A percentile compares a stretch with the other conserved stretches of the same genome.
Conservation (phyloP, 1,284 basidiomycete species). For the Cutaneotrichosporon sp. region DNA sequence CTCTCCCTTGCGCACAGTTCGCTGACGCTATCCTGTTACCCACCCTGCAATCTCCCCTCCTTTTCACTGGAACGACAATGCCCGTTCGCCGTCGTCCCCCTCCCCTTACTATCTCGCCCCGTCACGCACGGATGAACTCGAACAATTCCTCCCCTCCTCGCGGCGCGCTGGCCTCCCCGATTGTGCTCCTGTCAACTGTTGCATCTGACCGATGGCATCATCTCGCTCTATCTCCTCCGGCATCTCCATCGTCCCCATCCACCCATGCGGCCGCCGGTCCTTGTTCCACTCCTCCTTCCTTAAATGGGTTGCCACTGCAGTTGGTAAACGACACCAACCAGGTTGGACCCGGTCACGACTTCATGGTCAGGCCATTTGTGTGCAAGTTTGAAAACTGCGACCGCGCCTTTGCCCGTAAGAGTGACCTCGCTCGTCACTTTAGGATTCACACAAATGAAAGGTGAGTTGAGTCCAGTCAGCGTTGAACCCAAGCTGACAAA, state of each 20-base stretch:
- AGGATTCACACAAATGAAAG: slow-evolving; percentile 51
- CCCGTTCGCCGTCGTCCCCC: background rate
- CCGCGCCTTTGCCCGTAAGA: slow-evolving; percentile 52
- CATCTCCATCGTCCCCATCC: background rate
- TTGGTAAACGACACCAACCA: slow-evolving; percentile 45
- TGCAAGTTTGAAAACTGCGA: slow-evolving; percentile 47
- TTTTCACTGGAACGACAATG: too few relatives aligned
- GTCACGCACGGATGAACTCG: background rate
- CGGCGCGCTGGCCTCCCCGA: slow-evolving; percentile 4
- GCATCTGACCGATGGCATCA: background rate
- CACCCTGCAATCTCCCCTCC: background rate
- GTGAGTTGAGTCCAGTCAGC: too few relatives aligned
- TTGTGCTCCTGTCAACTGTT: background rate
- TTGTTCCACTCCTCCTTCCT: too few relatives aligned
- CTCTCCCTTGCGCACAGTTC: background rate
- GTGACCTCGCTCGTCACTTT: slow-evolving; percentile 51
- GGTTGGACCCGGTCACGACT: slow-evolving; percentile 35
- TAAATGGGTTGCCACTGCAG: slow-evolving; percentile 21
- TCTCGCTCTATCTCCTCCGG: background rate
- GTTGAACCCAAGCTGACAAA: too few relatives aligned
- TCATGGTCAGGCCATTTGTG: slow-evolving; percentile 37
- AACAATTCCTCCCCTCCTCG: background rate
- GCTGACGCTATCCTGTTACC: background rate
- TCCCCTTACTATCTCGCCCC: background rate
- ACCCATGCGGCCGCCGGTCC: too few relatives aligned